Evolutionary conservation across 371 early-diverging fungal genomes (phyloP), one percentile per base, ranked within the genome.

Genomic region (Vairimorpha ceranae): DNA sequence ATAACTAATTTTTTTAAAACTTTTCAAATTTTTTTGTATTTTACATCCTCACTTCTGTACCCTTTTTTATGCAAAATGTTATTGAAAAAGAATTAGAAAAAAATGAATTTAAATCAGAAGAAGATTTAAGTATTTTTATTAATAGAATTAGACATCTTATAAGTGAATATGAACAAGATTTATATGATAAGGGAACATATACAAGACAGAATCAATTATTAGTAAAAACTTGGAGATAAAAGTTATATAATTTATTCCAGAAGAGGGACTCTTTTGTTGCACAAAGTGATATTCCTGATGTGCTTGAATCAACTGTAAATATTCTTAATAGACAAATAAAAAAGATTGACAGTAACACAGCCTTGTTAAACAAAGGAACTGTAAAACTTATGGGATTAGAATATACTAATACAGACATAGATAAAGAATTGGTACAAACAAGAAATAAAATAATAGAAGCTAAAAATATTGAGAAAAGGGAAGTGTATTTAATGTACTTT

Each of bases 401-500:
- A 36, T 82, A 79, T 56, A 74, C 77, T 15, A 78, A 66, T 60
- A 63, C 38, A 41, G 82, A 79, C n/a, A 76, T 82, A 15, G 78
- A 76, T 51, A 75, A 65, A n/a, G 79, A 27, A 12, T 52, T 82
- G 25, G 32, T 23, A 0, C 46, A 75, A 23, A 67, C 82, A 6
- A 64, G 52, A 32, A 70, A 72, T 54, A 77, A 71, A 35, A 41
- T 81, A 14, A 41, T 54, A 21, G 58, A 66, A 60, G 58, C 27
- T 2, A 75, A 58, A 56, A 64, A 33, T 15, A 65, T 63, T 21
- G 78, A 81, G 45, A 25, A 30, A 41, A 64, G 15, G 25, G 81
- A 81, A 41, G 51, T 35, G 14, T 19, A 58, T 25, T 12, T 61
- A 19, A 48, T 71, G 35, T 71, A 54, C 27, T 32, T 64, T 1